Base-by-base conservation (phyloP, 345 rosid species). In the Citrus inodora region DNA sequence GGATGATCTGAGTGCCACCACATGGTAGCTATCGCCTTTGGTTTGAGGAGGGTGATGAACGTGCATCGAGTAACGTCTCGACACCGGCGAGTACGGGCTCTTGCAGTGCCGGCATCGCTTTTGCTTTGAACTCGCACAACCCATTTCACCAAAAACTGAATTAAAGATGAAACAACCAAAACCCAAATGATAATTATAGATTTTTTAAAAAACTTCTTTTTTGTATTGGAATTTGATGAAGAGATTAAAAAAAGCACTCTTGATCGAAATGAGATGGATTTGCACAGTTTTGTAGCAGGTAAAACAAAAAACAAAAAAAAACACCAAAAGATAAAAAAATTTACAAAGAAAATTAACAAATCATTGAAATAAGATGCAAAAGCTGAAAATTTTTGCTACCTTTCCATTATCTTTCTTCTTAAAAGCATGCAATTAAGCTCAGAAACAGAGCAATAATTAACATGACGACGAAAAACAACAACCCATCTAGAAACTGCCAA, bases 61-160 rank as follows among this genome's bases (percentile, higher is more conserved):
- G 63, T 88, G 92, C 89, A 89, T 89, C 1, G 99, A 95, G 17
- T 89, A 85, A 85, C 92, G 89, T 67, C 96, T 81, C 4, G 79
- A 84, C 81, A 88, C 82, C 79, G 97, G 94, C 19, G 96, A 91
- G 72, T 80, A 90, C 2, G 88, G 92, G 25, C 83, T 55, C 76
- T 61, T 85, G 88, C 99, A 95, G 83, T 92, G 90, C 67, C 84
- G 80, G 85, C 98, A 95, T 37, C 92, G 88, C 81, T 87, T 90
- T 37, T 90, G 84, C 83, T 92, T 95, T 2, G 98, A 95, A 82
- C 87, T 87, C 27, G 92, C 97, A 56, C 99, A 95, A 42, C 99
- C 99, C 99, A 95, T 95, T 32, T 46, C 79, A 53, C 30, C 17
- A 56, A 37, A 64, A 3, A 24, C n/a, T 6, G 4, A 42, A 63